Conservation (phyloP, 78 protist species). For the Planoprotostelium fungivorum region DNA sequence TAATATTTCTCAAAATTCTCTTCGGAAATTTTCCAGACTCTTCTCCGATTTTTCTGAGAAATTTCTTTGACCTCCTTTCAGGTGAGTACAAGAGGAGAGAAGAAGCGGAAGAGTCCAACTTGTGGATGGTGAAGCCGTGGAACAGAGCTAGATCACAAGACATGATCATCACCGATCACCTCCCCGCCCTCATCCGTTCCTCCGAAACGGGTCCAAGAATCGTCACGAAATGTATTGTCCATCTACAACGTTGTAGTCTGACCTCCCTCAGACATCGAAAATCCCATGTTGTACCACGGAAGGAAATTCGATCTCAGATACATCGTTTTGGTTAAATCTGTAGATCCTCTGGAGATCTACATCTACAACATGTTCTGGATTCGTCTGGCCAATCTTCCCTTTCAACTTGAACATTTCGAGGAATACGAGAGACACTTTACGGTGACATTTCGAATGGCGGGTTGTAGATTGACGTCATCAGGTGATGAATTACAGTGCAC, state of each 20-base stretch:
- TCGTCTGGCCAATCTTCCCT: conserved; percentile 7
- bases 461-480: neutral
- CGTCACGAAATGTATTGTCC: neutral
- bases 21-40: neutral
- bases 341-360: conserved; percentile 4
- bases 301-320: conserved; percentile 15
- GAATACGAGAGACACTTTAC: conserved; percentile 28
- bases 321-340: conserved; percentile 6
- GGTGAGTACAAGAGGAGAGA: conserved; percentile 2
- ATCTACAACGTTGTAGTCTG: neutral
- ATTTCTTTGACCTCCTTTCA: too few relatives aligned
- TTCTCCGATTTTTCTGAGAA: neutral
- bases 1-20: neutral
- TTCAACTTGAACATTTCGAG: conserved; percentile 1
- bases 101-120: neutral
- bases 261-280: neutral
- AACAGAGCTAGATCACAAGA: neutral
- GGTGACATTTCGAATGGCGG: neutral
- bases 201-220: conserved; percentile 1
- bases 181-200: neutral
- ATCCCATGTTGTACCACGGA: conserved; percentile 1
- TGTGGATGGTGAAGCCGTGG: conserved; percentile 14
- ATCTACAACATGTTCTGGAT: conserved; percentile 15
- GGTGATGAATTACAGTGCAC: conserved; percentile 15
- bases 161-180: neutral